phyloP scores from a whole-genome alignment of 352 stramenopile genomes.

The Phytopythium kandeliae region DNA sequence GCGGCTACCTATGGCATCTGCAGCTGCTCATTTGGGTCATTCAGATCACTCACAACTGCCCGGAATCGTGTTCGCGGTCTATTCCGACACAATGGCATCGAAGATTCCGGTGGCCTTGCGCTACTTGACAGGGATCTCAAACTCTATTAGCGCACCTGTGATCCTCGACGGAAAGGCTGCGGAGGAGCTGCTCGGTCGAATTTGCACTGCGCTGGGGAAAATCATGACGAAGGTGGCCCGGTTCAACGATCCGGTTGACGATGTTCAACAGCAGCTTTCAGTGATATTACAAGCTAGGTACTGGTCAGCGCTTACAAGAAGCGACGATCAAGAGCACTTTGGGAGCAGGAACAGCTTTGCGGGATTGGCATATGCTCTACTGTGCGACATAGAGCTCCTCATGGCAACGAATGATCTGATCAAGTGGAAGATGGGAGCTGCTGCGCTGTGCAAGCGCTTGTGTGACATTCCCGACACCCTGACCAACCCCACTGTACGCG shows the following conservation, averaged over 20 bases:
- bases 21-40: neutral
- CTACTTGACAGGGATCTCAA: slow-evolving; percentile 19
- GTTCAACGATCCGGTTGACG: neutral
- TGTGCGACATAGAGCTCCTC: slow-evolving; percentile 27
- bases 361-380: slow-evolving; percentile 22
- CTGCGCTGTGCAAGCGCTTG: slow-evolving; percentile 34
- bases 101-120: slow-evolving; percentile 36
- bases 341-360: slow-evolving; percentile 13
- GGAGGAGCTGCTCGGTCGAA: slow-evolving; percentile 34
- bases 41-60: neutral
- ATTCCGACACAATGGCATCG: slow-evolving; percentile 32
- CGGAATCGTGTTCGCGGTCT: slow-evolving; percentile 34
- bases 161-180: slow-evolving; percentile 31
- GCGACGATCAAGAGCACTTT: neutral
- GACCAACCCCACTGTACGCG: neutral
- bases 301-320: neutral
- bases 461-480: slow-evolving; percentile 13
- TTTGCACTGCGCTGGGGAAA: slow-evolving; percentile 32
- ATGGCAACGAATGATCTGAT: slow-evolving; percentile 24
- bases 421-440: slow-evolving; percentile 37
- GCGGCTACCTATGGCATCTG: neutral
- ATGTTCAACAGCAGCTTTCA: neutral
- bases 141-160: slow-evolving; percentile 22
- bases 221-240: slow-evolving; percentile 19
- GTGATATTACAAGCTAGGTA: neutral